Evolutionary conservation across 164 flowering plant species (phyloP), one percentile per base, ranked within the genome.

Genomic region (Santalum album): DNA sequence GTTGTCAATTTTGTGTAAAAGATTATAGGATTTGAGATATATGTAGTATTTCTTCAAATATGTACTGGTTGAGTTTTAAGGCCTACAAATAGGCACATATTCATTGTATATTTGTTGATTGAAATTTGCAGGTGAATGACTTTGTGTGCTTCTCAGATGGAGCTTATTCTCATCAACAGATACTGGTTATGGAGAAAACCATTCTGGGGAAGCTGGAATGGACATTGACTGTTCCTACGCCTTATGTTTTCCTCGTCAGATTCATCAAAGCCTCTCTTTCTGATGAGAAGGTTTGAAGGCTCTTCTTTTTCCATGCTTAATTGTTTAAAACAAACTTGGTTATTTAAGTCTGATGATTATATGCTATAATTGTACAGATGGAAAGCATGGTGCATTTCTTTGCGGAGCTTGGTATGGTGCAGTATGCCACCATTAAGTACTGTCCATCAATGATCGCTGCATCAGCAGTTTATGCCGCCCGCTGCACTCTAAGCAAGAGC

Each of bases 371-470:
- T 9, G 2, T 44, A 47, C 36, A 81, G 84, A 61, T 83, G 87
- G 86, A 89, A 57, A 72, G 83, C 61, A 56, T 82, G 84, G 86
- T 71, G 0, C 76, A 73, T 68, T 86, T 79, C 44, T 62, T 80
- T 2, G 83, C 90, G 5, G 97, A 92, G 61, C 60, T 92, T 35
- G 90, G 90, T 0, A 40, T 85, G 65, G 75, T 82, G 87, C 74
- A 87, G 18, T 92, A 92, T 56, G 74, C 51, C 19, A 71, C 76
- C 23, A 52, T 69, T 3, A 64, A 60, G 48, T 82, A 67, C 65
- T 58, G 75, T 57, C 88, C 95, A 34, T 92, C 97, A 1, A 72
- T 87, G 91, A 59, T 89, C 11, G 87, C 97, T n/a, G 99, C 99
- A 49, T 74, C 96, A 16, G 95, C 97, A 9, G 95, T 89, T 50